A percentile compares a stretch with the other conserved stretches of the same genome.
phyloP scores from a whole-genome alignment of 2,329 filamentous ascomycete genomes.

The Bretziella fagacearum region DNA sequence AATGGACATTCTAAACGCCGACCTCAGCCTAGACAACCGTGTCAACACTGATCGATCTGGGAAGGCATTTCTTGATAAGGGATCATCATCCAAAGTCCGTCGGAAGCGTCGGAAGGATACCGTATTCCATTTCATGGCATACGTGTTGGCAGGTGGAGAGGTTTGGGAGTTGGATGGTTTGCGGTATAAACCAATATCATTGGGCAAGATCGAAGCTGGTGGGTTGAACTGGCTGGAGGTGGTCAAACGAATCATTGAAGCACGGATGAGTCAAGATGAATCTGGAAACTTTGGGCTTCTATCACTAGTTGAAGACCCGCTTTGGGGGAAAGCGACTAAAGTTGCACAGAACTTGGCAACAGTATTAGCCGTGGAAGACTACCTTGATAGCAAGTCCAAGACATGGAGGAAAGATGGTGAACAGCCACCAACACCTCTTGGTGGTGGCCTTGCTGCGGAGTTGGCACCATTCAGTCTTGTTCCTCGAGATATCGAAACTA shows the following conservation, averaged over 20 bases:
- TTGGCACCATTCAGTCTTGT: too few species aligned
- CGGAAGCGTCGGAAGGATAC: slow-evolving; percentile 31
- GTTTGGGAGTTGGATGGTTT: slow-evolving; percentile 87
- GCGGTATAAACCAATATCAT: slow-evolving; percentile 48
- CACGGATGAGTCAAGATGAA: slow-evolving; percentile 50
- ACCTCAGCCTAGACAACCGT: slow-evolving; percentile 47
- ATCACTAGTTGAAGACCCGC: slow-evolving; percentile 52
- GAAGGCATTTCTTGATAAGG: slow-evolving; percentile 19
- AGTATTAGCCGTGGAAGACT: slow-evolving; percentile 24
- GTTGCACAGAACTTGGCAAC: slow-evolving; percentile 29
- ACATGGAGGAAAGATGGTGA: too few species aligned
- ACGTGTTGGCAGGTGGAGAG: slow-evolving; percentile 54
- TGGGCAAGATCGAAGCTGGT: slow-evolving; percentile 27
- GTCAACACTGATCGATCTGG: slow-evolving; percentile 22
- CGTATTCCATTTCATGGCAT: slow-evolving; percentile 78
- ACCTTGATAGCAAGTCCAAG: slow-evolving; percentile 16
- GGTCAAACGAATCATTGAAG: slow-evolving; percentile 46
- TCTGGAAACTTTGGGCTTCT: slow-evolving; percentile 58
- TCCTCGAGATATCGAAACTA: too few species aligned
- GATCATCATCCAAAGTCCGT: slow-evolving; percentile 21
- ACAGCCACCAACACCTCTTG: too few species aligned
- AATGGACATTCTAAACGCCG: slow-evolving; percentile 57
- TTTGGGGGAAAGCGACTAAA: slow-evolving; percentile 30
- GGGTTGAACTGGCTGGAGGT: slow-evolving; percentile 46
- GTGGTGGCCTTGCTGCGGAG: too few species aligned